phyloP scores from a whole-genome alignment of 176 grass and related monocot species.

The Triticum turgidum region DNA sequence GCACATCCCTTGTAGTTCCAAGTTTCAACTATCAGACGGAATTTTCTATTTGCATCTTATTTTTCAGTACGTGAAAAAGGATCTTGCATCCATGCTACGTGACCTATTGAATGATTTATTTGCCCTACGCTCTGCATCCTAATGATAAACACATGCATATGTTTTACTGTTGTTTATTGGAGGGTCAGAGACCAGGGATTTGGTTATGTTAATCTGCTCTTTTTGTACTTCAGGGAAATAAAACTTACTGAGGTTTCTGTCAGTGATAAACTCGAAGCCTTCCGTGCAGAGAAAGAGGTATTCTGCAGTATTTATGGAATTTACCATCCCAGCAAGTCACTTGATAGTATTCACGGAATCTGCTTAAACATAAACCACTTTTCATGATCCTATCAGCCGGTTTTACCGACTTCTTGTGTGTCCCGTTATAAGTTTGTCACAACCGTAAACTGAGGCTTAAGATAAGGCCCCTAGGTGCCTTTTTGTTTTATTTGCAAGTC shows the following conservation, averaged over 20 bases:
- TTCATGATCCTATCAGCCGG: neutral
- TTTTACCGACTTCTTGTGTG: neutral
- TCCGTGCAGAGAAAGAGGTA: conserved; percentile 92
- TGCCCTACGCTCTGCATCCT: neutral
- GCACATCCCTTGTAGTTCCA: conserved; percentile 5
- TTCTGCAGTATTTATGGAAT: conserved; percentile 12
- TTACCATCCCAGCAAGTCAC: neutral
- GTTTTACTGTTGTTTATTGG: neutral
- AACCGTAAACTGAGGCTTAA: neutral
- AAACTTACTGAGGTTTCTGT: conserved; percentile 96
- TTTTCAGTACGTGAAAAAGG: neutral
- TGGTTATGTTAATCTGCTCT: conserved; percentile 14
- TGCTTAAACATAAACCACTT: neutral
- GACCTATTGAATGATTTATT: neutral
- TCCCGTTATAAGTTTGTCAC: neutral
- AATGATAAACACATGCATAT: neutral
- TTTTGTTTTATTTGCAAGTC: neutral
- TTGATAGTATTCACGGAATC: neutral
- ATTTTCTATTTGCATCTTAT: neutral
- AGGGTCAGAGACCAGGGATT: conserved; percentile 8
- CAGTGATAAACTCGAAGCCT: conserved; percentile 95
- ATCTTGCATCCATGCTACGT: neutral
- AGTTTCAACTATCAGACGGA: neutral
- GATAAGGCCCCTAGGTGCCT: neutral
- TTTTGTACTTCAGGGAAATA: conserved; percentile 34